Base-by-base conservation (phyloP, 352 stramenopile species). In the Blastocystis sp. region DNA sequence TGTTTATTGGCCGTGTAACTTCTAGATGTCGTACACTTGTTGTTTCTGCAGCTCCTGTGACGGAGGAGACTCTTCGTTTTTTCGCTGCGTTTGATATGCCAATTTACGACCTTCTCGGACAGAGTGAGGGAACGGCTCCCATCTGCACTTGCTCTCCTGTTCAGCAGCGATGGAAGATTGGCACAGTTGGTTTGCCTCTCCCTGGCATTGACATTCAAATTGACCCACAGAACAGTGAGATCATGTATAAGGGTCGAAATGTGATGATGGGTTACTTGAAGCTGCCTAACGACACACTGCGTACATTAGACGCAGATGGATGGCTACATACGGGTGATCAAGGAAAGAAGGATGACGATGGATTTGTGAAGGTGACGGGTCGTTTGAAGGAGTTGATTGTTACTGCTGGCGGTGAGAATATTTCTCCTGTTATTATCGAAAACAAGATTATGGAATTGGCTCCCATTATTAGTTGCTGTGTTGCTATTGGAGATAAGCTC, bases 381-480 rank as follows among this genome's bases (percentile, higher is more conserved):
- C 80, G 91, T 45, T 75, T 91, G 61, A 93, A 93, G 90, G 91
- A 93, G 63, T 43, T 93, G 55, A 92, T 93, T 45, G 92, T 94
- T 87, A 98, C 95, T 54, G 95, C 95, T n/a, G 95, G 95, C 90
- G 95, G 95, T 43, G 95, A 98, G 90, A 98, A 98, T 91, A 93
- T 98, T 15, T 92, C 95, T 23, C 95, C 95, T 62, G 94, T 96
- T 5, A 91, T 95, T 53, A 94, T 97, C 87, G 95, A 97, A 79
- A 93, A 98, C 89, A 92, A 92, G 26, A 90, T 98, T 39, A 98
- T 98, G 92, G 92, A 94, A 55, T 92, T 95, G 64, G 87, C 97
- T 2, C 91, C 92, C 54, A 82, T 94, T 45, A 90, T 98, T 29
- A 95, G 94, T 89, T 97, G 97, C 90, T 93, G 91, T 59, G 95